Evolutionary conservation across 1,139 yeast species (phyloP), one percentile per base, ranked within the genome.

Genomic region (Nadsonia commutata): DNA sequence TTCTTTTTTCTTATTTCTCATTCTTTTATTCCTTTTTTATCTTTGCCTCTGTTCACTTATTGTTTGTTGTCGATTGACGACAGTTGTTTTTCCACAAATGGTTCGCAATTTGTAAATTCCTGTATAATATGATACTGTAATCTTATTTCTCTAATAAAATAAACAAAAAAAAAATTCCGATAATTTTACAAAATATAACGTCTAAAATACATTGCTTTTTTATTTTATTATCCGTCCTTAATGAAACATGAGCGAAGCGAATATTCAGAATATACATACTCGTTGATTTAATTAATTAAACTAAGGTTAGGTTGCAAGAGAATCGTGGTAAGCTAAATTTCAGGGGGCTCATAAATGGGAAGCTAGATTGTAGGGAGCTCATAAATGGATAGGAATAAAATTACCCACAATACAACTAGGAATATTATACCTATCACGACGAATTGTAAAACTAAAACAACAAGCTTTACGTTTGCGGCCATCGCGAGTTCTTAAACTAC

Each of bases 401-500:
- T 90, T 90, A 2, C 97, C 98, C 22, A 90, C 94, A 40, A 90
- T 90, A 63, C 96, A 86, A 61, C 94, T 82, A 18, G 98, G 98
- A 49, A 90, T 88, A 56, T 90, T 88, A 60, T 90, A 88, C 46
- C 94, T 65, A 58, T 90, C 98, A 51, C 98, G 72, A 54, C 96
- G 69, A 23, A 90, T 85, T 0, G 98, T 90, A 60, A 90, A 88
- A 56, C 95, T 82, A 60, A 90, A 88, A 59, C 97, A 88, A 59
- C 97, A 90, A 48, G 85, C 80, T 51, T 83, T 76, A 46, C 88
- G 70, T 52, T 78, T 78, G 42, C 83, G 71, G 1, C 95, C 94
- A 55, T 85, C 94, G 53, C 76, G 76, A 1, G 94, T 80, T 55
- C 94, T 70, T 49, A 90, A 67, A 56, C 82, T 84, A 62, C 97